Conservation (phyloP, 257 asterid species). For the Capsicum pubescens region DNA sequence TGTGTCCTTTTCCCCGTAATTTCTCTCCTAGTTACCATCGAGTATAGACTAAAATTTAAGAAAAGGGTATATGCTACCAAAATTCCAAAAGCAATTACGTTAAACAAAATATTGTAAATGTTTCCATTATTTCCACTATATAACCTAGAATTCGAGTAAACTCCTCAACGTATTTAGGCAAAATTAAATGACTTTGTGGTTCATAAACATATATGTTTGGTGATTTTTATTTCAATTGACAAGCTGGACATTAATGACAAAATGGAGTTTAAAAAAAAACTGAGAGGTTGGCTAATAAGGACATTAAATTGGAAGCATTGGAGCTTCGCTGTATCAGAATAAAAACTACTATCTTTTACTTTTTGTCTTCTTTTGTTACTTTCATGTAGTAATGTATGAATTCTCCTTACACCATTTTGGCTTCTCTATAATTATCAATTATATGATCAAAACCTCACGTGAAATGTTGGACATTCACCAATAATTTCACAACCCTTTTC, state of each 20-base stretch:
- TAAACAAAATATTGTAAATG: background rate
- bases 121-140: background rate
- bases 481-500: background rate
- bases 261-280: background rate
- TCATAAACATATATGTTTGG: too few species aligned
- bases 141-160: background rate
- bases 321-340: background rate
- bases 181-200: too few species aligned
- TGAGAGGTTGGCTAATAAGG: background rate
- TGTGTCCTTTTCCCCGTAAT: too few species aligned
- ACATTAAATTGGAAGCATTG: conserved; percentile 1
- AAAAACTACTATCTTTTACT: background rate
- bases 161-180: too few species aligned
- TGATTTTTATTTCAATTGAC: too few species aligned
- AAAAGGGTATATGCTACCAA: too few species aligned
- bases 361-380: conserved; percentile 26
- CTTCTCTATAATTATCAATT: background rate
- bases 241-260: background rate
- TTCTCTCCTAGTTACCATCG: too few species aligned
- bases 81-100: too few species aligned
- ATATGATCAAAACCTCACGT: conserved; percentile 21
- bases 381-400: background rate
- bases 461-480: conserved; percentile 23
- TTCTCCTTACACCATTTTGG: conserved; percentile 17
- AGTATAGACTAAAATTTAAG: too few species aligned